These are phyloP conservation scores for Fusarium chlamydosporum DNA, from an alignment of 2,329 filamentous ascomycete species.

Conservation along the genomic window DNA sequence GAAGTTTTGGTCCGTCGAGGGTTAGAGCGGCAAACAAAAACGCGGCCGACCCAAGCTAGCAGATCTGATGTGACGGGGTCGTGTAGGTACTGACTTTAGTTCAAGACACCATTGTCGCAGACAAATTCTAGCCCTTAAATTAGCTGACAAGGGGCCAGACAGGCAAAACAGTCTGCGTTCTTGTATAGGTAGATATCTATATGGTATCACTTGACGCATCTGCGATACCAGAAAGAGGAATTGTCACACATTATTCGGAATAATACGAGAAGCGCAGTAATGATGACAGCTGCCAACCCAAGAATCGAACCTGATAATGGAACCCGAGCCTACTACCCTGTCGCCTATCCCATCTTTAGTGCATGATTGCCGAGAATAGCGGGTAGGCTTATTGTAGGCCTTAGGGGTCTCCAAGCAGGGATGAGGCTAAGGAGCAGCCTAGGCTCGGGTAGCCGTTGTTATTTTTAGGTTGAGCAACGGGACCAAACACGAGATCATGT, in stretches of 20 bases:
- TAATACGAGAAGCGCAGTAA: slow-evolving; percentile 11
- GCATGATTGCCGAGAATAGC: slow-evolving; percentile 46
- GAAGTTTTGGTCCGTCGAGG: slow-evolving; percentile 13
- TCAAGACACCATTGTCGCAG: slow-evolving; percentile 28
- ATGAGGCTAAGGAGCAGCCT: slow-evolving; percentile 15
- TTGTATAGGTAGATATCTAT: too few relatives aligned
- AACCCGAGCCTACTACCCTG: slow-evolving; percentile 5
- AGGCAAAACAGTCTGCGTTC: not conserved
- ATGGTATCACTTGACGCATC: not conserved
- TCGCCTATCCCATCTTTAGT: slow-evolving; percentile 35
- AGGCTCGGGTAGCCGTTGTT: slow-evolving; percentile 16
- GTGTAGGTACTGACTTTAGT: slow-evolving; percentile 5
- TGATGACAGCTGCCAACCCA: slow-evolving; percentile 7
- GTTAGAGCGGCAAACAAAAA: slow-evolving; percentile 14
- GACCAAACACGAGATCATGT: slow-evolving; percentile 53
- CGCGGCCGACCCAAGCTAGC: not conserved
- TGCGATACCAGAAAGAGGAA: not conserved
- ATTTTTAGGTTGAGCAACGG: slow-evolving; percentile 46
- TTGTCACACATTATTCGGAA: slow-evolving; percentile 2
- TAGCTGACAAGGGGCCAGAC: not conserved
- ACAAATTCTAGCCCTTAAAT: not conserved
- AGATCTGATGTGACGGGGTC: slow-evolving; percentile 4
- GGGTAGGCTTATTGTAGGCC: slow-evolving; percentile 20
- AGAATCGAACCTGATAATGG: slow-evolving; percentile 30
- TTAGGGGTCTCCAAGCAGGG: slow-evolving; percentile 34